Evolutionary conservation across 2,329 filamentous ascomycete species (phyloP), one percentile per base, ranked within the genome.

Genomic region (Incumbomyces lentus): DNA sequence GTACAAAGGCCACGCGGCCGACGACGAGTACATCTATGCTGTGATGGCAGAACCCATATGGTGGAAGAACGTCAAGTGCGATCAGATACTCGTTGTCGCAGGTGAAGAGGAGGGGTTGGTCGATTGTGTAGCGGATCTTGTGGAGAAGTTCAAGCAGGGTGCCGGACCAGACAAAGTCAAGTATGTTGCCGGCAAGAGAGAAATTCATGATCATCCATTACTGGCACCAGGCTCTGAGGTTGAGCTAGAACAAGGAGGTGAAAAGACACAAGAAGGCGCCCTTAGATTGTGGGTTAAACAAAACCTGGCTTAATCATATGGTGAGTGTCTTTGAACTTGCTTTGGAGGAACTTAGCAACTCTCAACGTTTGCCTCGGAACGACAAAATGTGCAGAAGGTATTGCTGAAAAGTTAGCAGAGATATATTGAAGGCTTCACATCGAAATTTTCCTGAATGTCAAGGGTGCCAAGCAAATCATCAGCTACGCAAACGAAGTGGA

Each of bases 51-150:
- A 47, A 3, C 49, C 49, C 7, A 50, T 51, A 13, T 55, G 54
- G 52, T 57, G 53, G 54, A 53, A 51, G 35, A 49, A 57, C 33
- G 22, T 50, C 14, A 53, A 47, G 33, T 54, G 52, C 14, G 53
- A 55, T 35, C 48, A 55, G 4, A 31, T 53, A 3, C 42, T 57
- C 33, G 49, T 37, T 32, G 38, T 47, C n/a, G 41, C 39, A 4
- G 55, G 55, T 8, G 31, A 30, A n/a, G 45, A 55, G 35, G 54
- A 58, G 44, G 29, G 51, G n/a, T 32, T 55, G 19, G 6, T 52
- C 18, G 55, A 58, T 43, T 12, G 42, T 5, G 52, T 55, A 14
- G 45, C 33, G 8, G 42, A 42, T 33, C 56, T 50, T 49, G 51
- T 51, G 11, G 45, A 35, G 8, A 55, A 55, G 40, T 57, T 53